Percentiles rank a stretch among this genome's conserved stretches.
These are phyloP conservation scores for Filobasidium floriforme DNA, from an alignment of 768 basidiomycete species.

Conservation along the genomic window DNA sequence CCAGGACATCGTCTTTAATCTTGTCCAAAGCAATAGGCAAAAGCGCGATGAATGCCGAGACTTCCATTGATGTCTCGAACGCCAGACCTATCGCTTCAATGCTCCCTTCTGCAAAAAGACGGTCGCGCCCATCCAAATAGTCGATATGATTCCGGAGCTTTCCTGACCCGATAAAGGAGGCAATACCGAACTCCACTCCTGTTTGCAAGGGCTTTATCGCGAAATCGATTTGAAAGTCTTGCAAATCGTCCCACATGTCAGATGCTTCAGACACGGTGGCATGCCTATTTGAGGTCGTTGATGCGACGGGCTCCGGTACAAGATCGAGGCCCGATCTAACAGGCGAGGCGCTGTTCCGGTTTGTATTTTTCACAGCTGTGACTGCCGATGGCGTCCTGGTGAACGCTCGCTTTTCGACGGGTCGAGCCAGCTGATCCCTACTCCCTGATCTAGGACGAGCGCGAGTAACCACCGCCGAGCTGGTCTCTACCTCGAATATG, in stretches of 20 bases:
- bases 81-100: slow-evolving; percentile 33
- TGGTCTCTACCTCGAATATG: slow-evolving; percentile 12
- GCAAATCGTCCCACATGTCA: slow-evolving; percentile 40
- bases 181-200: slow-evolving; percentile 45
- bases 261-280: slow-evolving; percentile 11
- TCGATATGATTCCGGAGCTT: slow-evolving; percentile 48
- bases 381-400: neutral
- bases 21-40: slow-evolving; percentile 48
- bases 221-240: slow-evolving; percentile 41
- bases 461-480: neutral
- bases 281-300: slow-evolving; percentile 23
- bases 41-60: slow-evolving; percentile 48
- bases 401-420: neutral
- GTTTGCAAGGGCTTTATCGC: slow-evolving; percentile 39
- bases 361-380: too few relatives aligned
- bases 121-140: slow-evolving; percentile 28
- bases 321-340: neutral
- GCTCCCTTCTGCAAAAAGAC: neutral
- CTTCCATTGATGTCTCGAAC: slow-evolving; percentile 47
- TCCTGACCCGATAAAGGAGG: slow-evolving; percentile 51
- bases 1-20: slow-evolving; percentile 49
- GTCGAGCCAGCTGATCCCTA: neutral
- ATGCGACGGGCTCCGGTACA: slow-evolving; percentile 14
- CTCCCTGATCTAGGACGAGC: neutral
- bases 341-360: too few relatives aligned